A percentile compares a stretch with the other conserved stretches of the same genome.
These are phyloP conservation scores for Phoma sp. DNA, from an alignment of 2,329 filamentous ascomycete genomes.

Conservation along the genomic window DNA sequence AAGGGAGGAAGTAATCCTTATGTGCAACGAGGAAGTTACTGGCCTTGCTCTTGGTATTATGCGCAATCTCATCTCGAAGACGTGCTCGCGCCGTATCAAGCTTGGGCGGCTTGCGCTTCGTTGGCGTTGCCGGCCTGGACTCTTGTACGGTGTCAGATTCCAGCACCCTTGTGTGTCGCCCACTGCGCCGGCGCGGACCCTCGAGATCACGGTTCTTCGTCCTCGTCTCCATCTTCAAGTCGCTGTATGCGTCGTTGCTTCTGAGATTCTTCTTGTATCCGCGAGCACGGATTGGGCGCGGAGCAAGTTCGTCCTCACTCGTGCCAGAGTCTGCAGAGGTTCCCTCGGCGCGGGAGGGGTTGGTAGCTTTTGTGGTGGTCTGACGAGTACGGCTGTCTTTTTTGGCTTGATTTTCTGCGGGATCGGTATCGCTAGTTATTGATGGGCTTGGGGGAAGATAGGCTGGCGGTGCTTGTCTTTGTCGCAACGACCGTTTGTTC, in stretches of 20 bases:
- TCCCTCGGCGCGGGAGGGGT: neutral
- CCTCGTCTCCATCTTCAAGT: conserved; percentile 43
- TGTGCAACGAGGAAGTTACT: conserved; percentile 55
- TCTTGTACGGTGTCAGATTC: conserved; percentile 37
- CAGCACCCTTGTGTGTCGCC: conserved; percentile 34
- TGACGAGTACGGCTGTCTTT: neutral
- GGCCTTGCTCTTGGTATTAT: conserved; percentile 51
- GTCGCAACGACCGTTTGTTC: conserved; percentile 20
- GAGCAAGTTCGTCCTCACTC: conserved; percentile 36
- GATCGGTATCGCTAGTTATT: neutral
- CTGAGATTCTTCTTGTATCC: conserved; percentile 19
- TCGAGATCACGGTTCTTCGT: conserved; percentile 21
- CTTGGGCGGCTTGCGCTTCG: conserved; percentile 28
- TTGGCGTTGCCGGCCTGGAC: conserved; percentile 12
- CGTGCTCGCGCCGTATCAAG: conserved; percentile 49
- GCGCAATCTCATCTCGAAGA: conserved; percentile 51
- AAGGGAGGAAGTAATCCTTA: conserved; percentile 54
- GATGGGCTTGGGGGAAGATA: conserved; percentile 14
- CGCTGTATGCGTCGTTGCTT: conserved; percentile 21
- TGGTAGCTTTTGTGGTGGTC: neutral
- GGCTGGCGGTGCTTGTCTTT: conserved; percentile 3
- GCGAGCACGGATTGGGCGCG: conserved; percentile 13
- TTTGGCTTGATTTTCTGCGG: no score
- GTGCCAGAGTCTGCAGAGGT: conserved; percentile 5
- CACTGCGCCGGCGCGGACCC: conserved; percentile 30